phyloP scores from a whole-genome alignment of 2,329 filamentous ascomycete species.

The Penicillium hordei region DNA sequence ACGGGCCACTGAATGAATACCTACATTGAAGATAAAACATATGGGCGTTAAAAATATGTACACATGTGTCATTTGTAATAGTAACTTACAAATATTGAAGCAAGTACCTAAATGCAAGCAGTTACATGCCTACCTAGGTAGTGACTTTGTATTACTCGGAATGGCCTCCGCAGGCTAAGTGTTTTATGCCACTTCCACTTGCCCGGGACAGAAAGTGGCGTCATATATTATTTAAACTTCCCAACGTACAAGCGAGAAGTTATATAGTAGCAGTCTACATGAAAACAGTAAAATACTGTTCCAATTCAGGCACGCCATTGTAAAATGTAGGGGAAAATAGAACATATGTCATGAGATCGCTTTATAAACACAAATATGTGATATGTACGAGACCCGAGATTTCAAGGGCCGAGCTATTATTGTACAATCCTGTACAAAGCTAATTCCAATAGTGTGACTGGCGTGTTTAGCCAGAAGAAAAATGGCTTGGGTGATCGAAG shows the following conservation, averaged over 20 bases:
- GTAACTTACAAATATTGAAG: neutral
- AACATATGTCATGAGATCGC: neutral
- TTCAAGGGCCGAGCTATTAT: neutral
- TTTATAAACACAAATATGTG: neutral
- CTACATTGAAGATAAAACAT: neutral
- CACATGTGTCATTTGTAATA: neutral
- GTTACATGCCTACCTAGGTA: neutral
- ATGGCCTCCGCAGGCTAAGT: too few relatives aligned
- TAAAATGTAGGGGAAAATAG: neutral
- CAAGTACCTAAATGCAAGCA: neutral
- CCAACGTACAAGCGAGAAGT: neutral
- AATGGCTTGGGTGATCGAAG: neutral
- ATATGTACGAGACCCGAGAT: neutral
- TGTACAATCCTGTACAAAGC: neutral
- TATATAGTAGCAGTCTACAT: neutral
- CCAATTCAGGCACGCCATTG: neutral
- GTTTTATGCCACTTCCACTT: neutral
- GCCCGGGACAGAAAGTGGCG: neutral
- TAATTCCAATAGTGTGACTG: neutral
- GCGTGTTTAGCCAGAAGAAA: neutral
- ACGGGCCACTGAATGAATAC: constrained; percentile 4
- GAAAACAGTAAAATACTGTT: neutral
- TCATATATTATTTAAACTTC: neutral
- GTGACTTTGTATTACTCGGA: neutral
- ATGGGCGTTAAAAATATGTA: neutral